Conservation (phyloP, 495 filamentous ascomycete genomes). For the Polyplosphaeria fusca region DNA sequence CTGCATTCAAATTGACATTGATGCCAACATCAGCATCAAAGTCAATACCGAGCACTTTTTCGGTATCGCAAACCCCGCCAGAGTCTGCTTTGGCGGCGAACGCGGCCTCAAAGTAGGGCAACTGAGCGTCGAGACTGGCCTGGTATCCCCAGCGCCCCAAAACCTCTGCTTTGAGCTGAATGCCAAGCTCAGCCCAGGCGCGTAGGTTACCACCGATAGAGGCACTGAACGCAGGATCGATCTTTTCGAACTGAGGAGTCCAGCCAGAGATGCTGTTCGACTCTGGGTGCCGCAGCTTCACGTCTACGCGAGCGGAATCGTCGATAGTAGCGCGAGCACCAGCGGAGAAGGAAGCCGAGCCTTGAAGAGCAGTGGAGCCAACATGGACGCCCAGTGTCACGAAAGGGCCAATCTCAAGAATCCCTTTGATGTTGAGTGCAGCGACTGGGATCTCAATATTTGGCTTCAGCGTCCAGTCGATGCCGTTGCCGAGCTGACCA, state of each 20-base stretch:
- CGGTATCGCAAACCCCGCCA: slow-evolving; percentile 10
- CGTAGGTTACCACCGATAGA: not conserved
- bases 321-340: slow-evolving; percentile 6
- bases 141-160: slow-evolving; percentile 16
- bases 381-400: slow-evolving; percentile 16
- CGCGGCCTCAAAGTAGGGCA: slow-evolving; percentile 14
- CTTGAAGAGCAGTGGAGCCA: slow-evolving; percentile 1
- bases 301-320: slow-evolving; percentile 2
- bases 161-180: slow-evolving; percentile 7
- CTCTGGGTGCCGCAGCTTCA: slow-evolving; percentile 1
- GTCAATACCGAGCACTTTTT: slow-evolving; percentile 10
- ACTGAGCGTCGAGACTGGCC: slow-evolving; percentile 10
- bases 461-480: slow-evolving; percentile 9
- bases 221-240: slow-evolving; percentile 8
- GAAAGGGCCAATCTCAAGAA: slow-evolving; percentile 17
- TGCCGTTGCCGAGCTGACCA: slow-evolving; percentile 8
- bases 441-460: slow-evolving; percentile 15
- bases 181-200: slow-evolving; percentile 15
- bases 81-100: not conserved
- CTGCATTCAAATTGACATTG: slow-evolving; percentile 16
- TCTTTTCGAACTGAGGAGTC: slow-evolving; percentile 14
- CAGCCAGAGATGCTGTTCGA: slow-evolving; percentile 4
- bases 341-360: not conserved
- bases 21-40: slow-evolving; percentile 10
- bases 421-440: slow-evolving; percentile 5